Evolutionary conservation across 2,329 filamentous ascomycete species (phyloP), one percentile per base, ranked within the genome.

Genomic region (Pseudogymnoascus verrucosus): DNA sequence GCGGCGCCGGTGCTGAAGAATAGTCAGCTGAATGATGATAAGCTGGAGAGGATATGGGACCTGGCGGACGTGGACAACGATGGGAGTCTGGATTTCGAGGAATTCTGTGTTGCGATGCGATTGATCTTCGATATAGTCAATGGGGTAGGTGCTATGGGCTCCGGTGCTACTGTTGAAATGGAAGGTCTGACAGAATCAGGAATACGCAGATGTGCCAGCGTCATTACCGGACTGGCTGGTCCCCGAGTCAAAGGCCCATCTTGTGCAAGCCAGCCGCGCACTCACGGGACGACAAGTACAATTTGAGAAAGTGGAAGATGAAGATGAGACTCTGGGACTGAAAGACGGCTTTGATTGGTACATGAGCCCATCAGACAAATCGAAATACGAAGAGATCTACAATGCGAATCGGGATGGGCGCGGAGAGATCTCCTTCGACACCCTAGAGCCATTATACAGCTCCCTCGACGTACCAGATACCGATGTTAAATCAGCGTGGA

Each of bases 321-420:
- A 96, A 65, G 85, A 88, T 68, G 93, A 96, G 69, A 86, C 88
- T 3, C 85, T 87, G 1, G 92, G 92, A 0, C 80, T 99, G 67
- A 96, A 96, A 75, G 92, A 97, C 76, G 93, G 93, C 11, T 99
- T 99, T 76, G 95, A 99, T 76, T 99, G 95, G 95, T 99, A 99
- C 79, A 99, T 99, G 91, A 92, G 87, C 65, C 95, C 95, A 0
- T 77, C 81, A 31, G 93, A 99, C 78, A 96, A 96, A 78, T 74
- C 85, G 68, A 98, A 97, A 77, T 99, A 99, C 78, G 92, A 97
- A 77, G 91, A 93, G 71, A 99, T 99, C 77, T 99, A 98, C 78
- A 89, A 89, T 68, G 92, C 96, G 71, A 96, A 92, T 78, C 86
- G 92, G 66, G 90, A 96, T 76, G 85, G 88, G 74, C 88, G 93